Percentiles rank a stretch among this genome's conserved stretches.
Conservation (phyloP, 177 flowering plant species). For the Vitis hybrid region DNA sequence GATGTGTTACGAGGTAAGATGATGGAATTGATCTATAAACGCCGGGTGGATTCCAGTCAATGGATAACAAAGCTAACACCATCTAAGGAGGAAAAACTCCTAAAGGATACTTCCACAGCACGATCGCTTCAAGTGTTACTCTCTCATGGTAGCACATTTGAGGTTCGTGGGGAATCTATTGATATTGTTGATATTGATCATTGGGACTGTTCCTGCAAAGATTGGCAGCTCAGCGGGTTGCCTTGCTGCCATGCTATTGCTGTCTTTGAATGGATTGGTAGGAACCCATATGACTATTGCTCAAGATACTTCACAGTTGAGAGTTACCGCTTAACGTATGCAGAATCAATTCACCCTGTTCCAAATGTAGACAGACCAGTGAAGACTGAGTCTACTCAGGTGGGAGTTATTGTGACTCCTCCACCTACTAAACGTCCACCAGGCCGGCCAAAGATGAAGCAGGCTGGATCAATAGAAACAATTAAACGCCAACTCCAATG, state of each 20-base stretch:
- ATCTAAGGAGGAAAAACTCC: conserved; percentile 46
- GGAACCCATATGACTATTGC: conserved; percentile 49
- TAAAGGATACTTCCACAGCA: conserved; percentile 32
- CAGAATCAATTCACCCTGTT: conserved; percentile 54
- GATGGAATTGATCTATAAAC: conserved; percentile 51
- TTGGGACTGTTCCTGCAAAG: conserved; percentile 56
- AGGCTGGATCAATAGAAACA: conserved; percentile 33
- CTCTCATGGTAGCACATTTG: conserved; percentile 36
- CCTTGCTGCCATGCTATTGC: conserved; percentile 65
- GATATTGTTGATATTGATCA: conserved; percentile 41
- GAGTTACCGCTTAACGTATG: conserved; percentile 40
- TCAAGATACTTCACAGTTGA: conserved; percentile 46
- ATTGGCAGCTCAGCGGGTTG: conserved; percentile 52
- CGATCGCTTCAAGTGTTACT: conserved; percentile 36
- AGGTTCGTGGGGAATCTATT: conserved; percentile 46
- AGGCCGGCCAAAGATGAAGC: conserved; percentile 56
- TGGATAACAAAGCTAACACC: conserved; percentile 52
- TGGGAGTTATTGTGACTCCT: conserved; percentile 42
- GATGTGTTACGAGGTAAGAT: conserved; percentile 54
- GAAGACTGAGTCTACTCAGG: conserved; percentile 18
- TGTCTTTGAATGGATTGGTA: conserved; percentile 36
- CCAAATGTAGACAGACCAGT: conserved; percentile 38
- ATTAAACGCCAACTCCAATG: conserved; percentile 63
- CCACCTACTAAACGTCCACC: conserved; percentile 61
- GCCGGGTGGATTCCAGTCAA: conserved; percentile 42